Conservation (phyloP, 352 stramenopile species). For the Pythium myriotylum region DNA sequence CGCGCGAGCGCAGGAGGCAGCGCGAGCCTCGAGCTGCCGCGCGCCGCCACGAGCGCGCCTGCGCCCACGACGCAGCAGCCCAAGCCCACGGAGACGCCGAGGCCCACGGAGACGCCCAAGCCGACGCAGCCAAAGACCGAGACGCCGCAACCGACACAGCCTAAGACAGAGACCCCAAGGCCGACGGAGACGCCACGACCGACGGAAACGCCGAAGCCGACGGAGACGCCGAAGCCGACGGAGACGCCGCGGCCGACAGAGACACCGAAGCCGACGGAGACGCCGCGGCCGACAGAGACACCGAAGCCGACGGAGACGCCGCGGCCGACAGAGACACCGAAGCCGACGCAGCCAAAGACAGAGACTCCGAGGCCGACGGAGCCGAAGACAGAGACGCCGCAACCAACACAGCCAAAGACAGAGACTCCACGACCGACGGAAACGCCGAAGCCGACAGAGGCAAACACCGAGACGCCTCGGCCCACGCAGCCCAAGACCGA, state of each 20-base stretch:
- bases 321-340: neutral
- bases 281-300: neutral
- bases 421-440: neutral
- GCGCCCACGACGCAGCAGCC: neutral
- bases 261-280: too few relatives aligned
- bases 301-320: neutral
- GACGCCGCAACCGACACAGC: neutral
- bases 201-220: neutral
- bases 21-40: neutral
- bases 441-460: neutral
- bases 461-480: too few relatives aligned
- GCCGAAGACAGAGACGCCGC: neutral
- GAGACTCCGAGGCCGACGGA: neutral
- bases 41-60: neutral
- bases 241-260: too few relatives aligned
- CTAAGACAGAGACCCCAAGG: neutral
- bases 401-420: neutral
- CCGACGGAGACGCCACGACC: neutral
- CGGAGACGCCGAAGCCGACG: neutral
- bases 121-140: neutral
- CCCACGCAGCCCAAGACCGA: neutral
- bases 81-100: neutral
- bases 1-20: neutral
- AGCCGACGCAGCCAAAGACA: neutral
- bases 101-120: neutral